Base-by-base conservation (phyloP, 1,139 yeast genomes). In the Zygosaccharomyces sapae region DNA sequence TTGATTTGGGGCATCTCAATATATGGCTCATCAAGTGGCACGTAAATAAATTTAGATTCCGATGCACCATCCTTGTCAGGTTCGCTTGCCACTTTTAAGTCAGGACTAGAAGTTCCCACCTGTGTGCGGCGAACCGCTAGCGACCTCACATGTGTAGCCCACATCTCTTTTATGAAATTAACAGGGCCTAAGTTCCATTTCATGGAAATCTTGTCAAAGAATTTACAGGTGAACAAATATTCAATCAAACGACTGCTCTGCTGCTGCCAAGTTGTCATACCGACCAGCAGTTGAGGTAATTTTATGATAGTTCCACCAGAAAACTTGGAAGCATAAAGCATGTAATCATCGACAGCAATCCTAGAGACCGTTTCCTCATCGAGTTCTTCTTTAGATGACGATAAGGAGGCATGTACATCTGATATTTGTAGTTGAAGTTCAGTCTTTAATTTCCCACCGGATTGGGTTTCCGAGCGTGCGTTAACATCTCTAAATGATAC, bases 171-270 rank as follows among this genome's bases (percentile, higher is more conserved):
- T 33, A 92, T 87, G 55, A 88, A 88, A 57, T 86, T 86, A n/a
- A 90, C 82, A 0, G 95, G 83, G 0, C 97, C 97, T 41, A 92
- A 70, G 62, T 92, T 92, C 97, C 97, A 92, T 38, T 89, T 78
- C 2, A 92, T 81, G 53, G 88, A 95, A 39, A 92, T 95, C 8
- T 88, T 80, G 29, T 96, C 96, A 7, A 89, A 95, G 70, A 92
- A 88, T 1, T 81, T 73, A 31, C 92, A 81, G 42, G 74, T 75
- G 62, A 77, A 90, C 3, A 76, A 69, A 58, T 82, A 87, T 56
- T 85, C 85, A 44, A 89, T 76, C 3, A 74, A 57, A 42, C 76
- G 76, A 8, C 71, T 66, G 13, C 63, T 56, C 12, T 74, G 70
- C 9, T 71, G 66, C 57, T 86, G 90, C 71, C 80, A 79, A 0